A percentile compares a stretch with the other conserved stretches of the same genome.
Evolutionary conservation across 2,329 filamentous ascomycete genomes (phyloP).

Genomic region (Tolypocladium album): DNA sequence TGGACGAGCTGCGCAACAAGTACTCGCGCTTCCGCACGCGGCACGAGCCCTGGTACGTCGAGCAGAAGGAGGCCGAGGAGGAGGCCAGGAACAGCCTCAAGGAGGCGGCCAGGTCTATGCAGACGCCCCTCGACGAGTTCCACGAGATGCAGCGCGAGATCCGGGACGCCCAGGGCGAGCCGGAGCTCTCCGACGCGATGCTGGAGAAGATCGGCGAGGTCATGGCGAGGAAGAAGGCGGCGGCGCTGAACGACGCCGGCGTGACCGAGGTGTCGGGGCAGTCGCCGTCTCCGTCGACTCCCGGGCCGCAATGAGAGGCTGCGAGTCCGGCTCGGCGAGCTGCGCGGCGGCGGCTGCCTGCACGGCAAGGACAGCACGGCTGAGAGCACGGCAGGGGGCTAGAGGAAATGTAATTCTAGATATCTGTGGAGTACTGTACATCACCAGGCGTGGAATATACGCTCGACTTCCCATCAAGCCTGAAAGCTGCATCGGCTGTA

Average conservation of each 20-base stretch:
- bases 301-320: constrained; percentile 2
- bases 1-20: constrained; percentile 78
- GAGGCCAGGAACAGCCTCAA: constrained; percentile 25
- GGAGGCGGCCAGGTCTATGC: constrained; percentile 27
- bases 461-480: neutral
- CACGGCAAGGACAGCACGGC: no score
- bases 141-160: constrained; percentile 42
- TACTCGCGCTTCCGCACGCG: constrained; percentile 74
- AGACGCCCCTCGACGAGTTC: constrained; percentile 48
- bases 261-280: constrained; percentile 18
- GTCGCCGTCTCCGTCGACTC: constrained; percentile 6
- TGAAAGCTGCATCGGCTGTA: neutral
- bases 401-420: neutral
- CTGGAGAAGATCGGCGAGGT: constrained; percentile 51
- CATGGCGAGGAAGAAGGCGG: constrained; percentile 43
- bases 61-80: constrained; percentile 51
- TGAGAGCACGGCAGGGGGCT: neutral
- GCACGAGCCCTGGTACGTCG: constrained; percentile 65
- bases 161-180: constrained; percentile 42
- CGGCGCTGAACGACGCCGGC: constrained; percentile 26
- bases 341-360: no score
- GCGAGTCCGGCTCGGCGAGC: neutral
- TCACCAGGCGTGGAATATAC: neutral
- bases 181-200: constrained; percentile 46
- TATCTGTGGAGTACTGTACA: neutral